phyloP scores from a whole-genome alignment of 1,284 basidiomycete genomes.

The Boletellus deceptivus region DNA sequence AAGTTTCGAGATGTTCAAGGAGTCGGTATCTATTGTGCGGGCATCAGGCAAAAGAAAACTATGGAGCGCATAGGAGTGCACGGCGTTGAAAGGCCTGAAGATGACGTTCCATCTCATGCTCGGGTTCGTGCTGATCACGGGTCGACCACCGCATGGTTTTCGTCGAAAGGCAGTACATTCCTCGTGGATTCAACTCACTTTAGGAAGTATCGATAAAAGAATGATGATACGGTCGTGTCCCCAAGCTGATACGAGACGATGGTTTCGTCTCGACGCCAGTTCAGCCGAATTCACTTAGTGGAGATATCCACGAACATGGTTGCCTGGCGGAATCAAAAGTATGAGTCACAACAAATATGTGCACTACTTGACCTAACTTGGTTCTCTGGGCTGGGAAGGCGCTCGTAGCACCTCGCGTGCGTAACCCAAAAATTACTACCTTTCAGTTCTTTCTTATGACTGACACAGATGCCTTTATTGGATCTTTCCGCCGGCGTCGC shows the following conservation, averaged over 20 bases:
- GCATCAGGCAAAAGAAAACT: neutral
- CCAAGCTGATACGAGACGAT: slow-evolving; percentile 19
- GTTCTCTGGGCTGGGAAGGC: neutral
- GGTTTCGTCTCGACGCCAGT: slow-evolving; percentile 16
- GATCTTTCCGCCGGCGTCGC: neutral
- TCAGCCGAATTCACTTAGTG: neutral
- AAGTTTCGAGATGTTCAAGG: neutral
- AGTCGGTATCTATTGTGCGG: neutral
- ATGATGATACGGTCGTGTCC: neutral
- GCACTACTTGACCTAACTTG: neutral
- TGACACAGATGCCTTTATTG: neutral
- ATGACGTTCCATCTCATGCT: neutral
- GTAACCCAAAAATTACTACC: neutral
- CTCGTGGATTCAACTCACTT: neutral
- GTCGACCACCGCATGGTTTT: neutral
- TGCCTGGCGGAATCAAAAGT: slow-evolving; percentile 11
- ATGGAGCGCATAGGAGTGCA: slow-evolving; percentile 1
- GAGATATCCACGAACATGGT: neutral
- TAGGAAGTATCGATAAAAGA: neutral
- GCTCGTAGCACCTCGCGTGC: neutral
- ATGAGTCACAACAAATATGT: slow-evolving; percentile 3
- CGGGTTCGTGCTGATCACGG: neutral
- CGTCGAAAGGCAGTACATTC: neutral
- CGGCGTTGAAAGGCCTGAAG: neutral
- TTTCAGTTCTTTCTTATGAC: neutral